phyloP scores from a whole-genome alignment of 2,329 filamentous ascomycete species.

The Diaporthe helianthi region DNA sequence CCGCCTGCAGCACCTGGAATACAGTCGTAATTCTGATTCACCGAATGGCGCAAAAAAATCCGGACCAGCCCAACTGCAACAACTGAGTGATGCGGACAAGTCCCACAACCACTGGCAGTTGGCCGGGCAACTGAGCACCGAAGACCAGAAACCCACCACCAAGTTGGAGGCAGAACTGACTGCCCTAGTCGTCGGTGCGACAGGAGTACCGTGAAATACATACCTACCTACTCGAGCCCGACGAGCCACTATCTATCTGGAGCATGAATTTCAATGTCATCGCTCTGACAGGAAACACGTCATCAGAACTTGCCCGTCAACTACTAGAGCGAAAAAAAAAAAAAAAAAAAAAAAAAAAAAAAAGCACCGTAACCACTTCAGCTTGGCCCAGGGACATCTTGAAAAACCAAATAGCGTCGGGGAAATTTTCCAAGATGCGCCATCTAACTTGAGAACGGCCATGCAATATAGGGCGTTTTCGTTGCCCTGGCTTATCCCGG shows the following conservation, averaged over 20 bases:
- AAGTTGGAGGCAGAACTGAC: background rate
- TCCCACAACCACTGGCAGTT: background rate
- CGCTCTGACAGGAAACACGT: background rate
- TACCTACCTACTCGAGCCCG: background rate
- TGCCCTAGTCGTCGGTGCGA: background rate
- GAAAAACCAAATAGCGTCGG: background rate
- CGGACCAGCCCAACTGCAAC: background rate
- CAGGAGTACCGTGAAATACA: background rate
- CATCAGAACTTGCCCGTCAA: background rate
- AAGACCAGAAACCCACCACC: background rate
- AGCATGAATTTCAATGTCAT: background rate
- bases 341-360: background rate
- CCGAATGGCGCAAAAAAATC: background rate
- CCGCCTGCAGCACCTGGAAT: too few relatives aligned
- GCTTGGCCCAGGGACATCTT: background rate
- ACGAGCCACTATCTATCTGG: background rate
- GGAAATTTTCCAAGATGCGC: background rate
- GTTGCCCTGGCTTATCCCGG: background rate
- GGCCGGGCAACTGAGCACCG: too few relatives aligned
- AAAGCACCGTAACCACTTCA: background rate
- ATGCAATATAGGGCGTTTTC: constrained; percentile 3
- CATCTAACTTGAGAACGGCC: background rate
- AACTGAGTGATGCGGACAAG: rapidly evolving
- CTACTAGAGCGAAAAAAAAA: background rate
- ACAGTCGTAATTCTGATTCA: too few relatives aligned